A percentile compares a stretch with the other conserved stretches of the same genome.
These are phyloP conservation scores for Mortierella sp. DNA, from an alignment of 371 early-diverging fungal species.

Conservation along the genomic window DNA sequence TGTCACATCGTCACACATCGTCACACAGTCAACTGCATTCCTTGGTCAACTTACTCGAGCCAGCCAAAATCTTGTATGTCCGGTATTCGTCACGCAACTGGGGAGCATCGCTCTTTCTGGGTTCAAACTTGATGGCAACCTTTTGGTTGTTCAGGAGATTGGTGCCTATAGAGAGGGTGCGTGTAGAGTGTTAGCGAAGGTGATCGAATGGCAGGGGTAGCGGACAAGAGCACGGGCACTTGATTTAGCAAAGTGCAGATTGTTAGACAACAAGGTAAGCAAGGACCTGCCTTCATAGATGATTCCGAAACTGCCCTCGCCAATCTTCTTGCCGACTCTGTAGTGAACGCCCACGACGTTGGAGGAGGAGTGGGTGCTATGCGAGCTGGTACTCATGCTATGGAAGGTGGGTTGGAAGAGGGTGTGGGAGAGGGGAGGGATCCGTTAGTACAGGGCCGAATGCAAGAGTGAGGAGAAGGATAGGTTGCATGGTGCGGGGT, in stretches of 20 bases:
- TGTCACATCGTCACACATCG: no score
- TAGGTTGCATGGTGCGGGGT: constrained; percentile 1
- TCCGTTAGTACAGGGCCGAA: neutral
- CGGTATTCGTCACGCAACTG: constrained; percentile 98
- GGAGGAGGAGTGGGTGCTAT: no score
- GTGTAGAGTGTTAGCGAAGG: neutral
- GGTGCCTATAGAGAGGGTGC: constrained; percentile 66
- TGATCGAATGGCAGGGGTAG: constrained; percentile 21
- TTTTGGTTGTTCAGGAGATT: constrained; percentile 95
- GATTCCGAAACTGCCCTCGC: constrained; percentile 99
- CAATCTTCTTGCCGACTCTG: constrained; percentile 96
- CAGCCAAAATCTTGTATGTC: constrained; percentile 94
- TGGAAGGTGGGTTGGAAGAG: constrained; percentile 32
- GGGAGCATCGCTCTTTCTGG: constrained; percentile 92
- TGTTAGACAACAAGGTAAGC: constrained; percentile 13
- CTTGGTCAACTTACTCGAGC: no score
- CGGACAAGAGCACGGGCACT: constrained; percentile 5
- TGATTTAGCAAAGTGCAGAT: neutral
- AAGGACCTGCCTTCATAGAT: constrained; percentile 90
- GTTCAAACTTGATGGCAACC: constrained; percentile 97
- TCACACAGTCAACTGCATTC: no score
- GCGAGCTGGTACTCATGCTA: constrained; percentile 59
- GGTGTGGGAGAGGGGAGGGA: neutral
- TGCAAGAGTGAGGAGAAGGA: neutral
- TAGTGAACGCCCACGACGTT: constrained; percentile 94